Base-by-base conservation (phyloP, 2,329 filamentous ascomycete genomes). In the Rhinocladiella similis region DNA sequence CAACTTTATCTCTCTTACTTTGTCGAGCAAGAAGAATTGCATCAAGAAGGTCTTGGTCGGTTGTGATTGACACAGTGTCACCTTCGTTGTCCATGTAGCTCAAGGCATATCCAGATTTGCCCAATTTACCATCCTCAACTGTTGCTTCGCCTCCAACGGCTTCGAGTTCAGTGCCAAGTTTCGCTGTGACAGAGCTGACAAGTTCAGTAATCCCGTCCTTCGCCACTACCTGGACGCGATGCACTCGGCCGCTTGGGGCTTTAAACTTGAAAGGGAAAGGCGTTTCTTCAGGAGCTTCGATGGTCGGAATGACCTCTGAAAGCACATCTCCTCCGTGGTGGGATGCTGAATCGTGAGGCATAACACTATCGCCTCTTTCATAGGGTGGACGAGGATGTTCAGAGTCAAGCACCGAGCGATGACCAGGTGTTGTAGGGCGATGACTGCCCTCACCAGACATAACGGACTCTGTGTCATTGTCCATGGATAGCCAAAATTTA, bases 211-310 rank as follows among this genome's bases (percentile, higher is more conserved):
- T 85, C 41, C 94, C 94, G 53, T 90, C 84, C 19, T 88, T 84
- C 10, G 91, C 88, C 52, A 86, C 80, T 25, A 97, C 87, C 68
- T 97, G 94, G 49, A 99, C 77, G 53, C 94, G 86, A 74, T 99
- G 94, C 16, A 97, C 92, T 50, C 94, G 90, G 45, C 93, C 94
- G 65, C 90, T 92, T 1, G 94, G 94, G 1, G 94, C 91, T 79
- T 97, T 97, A 83, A 99, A 99, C 74, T 99, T 99, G 85, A 99
- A 99, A 2, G 93, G 85, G 75, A 97, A 99, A 0, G 93, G 90
- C 10, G 84, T 74, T 63, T 95, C 90, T 66, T 89, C 83, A 7
- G 63, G 62, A 46, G 87, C 80, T 14, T 78, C 79, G 20, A 85
- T 73, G 10, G 59, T 57, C 6, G 80, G 72, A 19, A 84, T 64